A percentile compares a stretch with the other conserved stretches of the same genome.
These are phyloP conservation scores for Globisporangium emineosum DNA, from an alignment of 352 stramenopile species.

Conservation along the genomic window DNA sequence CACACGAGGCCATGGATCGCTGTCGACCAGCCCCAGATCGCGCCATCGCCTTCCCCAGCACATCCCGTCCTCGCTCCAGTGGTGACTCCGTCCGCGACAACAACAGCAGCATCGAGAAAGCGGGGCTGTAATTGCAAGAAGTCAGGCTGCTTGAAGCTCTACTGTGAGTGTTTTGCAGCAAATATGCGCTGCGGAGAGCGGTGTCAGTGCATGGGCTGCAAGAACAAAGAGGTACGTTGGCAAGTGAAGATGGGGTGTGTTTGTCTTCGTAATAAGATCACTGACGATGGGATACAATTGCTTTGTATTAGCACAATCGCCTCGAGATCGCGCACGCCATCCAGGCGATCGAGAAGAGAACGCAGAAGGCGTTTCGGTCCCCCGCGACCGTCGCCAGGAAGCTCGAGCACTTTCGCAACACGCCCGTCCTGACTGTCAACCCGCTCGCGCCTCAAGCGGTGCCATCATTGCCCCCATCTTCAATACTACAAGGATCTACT, in stretches of 20 bases:
- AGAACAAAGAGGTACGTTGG: constrained; percentile 53
- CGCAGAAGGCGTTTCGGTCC: constrained; percentile 44
- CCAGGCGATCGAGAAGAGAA: constrained; percentile 49
- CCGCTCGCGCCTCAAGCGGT: neutral
- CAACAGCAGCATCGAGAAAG: constrained; percentile 16
- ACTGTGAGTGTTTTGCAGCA: constrained; percentile 78
- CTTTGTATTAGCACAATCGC: constrained; percentile 50
- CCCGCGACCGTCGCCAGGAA: constrained; percentile 24
- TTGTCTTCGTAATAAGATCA: too few relatives aligned
- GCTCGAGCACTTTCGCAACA: constrained; percentile 21
- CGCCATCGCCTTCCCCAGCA: neutral
- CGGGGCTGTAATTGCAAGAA: constrained; percentile 95
- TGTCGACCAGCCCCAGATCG: neutral
- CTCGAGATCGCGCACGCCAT: constrained; percentile 54
- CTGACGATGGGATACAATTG: too few relatives aligned
- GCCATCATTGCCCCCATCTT: neutral
- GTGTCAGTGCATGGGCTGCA: constrained; percentile 76
- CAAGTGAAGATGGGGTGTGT: too few relatives aligned
- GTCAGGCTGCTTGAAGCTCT: constrained; percentile 95
- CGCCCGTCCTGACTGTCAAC: neutral
- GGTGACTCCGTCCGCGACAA: neutral
- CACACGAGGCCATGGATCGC: neutral
- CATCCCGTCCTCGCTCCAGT: neutral
- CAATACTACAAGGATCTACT: neutral
- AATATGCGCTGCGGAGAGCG: constrained; percentile 49